Percentiles rank a stretch among this genome's conserved stretches.
These are phyloP conservation scores for Oidium heveae DNA, from an alignment of 2,329 filamentous ascomycete genomes.

Conservation along the genomic window DNA sequence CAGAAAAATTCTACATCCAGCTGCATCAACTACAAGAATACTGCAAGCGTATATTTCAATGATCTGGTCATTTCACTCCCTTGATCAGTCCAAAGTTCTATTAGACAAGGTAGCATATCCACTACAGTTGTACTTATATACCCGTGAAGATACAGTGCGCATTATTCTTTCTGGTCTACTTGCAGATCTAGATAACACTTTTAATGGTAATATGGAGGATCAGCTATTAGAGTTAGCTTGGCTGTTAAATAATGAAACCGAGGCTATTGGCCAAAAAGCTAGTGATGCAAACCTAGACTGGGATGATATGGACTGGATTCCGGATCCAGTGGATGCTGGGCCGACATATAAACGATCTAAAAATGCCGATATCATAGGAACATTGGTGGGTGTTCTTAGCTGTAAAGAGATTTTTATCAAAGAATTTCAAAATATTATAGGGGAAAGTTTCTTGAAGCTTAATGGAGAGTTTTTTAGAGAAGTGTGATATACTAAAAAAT, in stretches of 20 bases:
- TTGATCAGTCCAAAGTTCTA: conserved; percentile 56
- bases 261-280: conserved; percentile 24
- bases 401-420: conserved; percentile 82
- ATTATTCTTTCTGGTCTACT: conserved; percentile 54
- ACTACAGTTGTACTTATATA: conserved; percentile 50
- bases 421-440: conserved; percentile 75
- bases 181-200: conserved; percentile 26
- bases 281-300: conserved; percentile 58
- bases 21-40: conserved; percentile 51
- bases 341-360: conserved; percentile 78
- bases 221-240: conserved; percentile 41
- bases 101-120: conserved; percentile 49
- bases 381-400: conserved; percentile 67
- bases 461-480: conserved; percentile 53
- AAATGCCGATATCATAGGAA: conserved; percentile 75
- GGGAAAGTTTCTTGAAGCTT: conserved; percentile 47
- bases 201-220: conserved; percentile 14
- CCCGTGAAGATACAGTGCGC: conserved; percentile 51
- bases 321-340: conserved; percentile 78
- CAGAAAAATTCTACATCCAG: conserved; percentile 45
- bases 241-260: conserved; percentile 23
- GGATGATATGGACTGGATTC: conserved; percentile 82
- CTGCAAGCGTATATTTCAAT: conserved; percentile 55
- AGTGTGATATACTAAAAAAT: conserved; percentile 7
- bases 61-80: conserved; percentile 48